phyloP scores from a whole-genome alignment of 2,329 filamentous ascomycete genomes.

The Dothiorella sarmentorum region DNA sequence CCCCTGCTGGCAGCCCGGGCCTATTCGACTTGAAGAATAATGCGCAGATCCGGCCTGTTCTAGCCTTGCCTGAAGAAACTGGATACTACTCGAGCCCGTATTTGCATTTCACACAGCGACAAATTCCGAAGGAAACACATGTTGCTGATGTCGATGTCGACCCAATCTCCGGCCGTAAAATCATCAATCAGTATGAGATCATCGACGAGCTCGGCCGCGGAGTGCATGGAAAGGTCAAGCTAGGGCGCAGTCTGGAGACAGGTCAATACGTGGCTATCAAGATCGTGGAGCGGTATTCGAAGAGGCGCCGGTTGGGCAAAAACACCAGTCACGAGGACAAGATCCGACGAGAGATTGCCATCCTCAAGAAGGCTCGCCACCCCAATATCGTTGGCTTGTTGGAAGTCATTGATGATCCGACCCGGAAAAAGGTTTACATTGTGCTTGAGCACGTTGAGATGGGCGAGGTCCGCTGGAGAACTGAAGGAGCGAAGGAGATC shows the following conservation, averaged over 20 bases:
- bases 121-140: slow-evolving; percentile 65
- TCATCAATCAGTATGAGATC: slow-evolving; percentile 97
- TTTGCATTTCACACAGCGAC: slow-evolving; percentile 48
- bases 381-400: slow-evolving; percentile 94
- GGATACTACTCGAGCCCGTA: slow-evolving; percentile 49
- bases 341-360: slow-evolving; percentile 94
- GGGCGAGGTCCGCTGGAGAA: slow-evolving; percentile 92
- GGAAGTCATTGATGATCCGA: slow-evolving; percentile 96
- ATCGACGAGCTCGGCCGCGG: slow-evolving; percentile 94
- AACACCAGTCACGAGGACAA: slow-evolving; percentile 70
- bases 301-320: slow-evolving; percentile 82
- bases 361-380: slow-evolving; percentile 95
- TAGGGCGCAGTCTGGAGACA: slow-evolving; percentile 75
- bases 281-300: slow-evolving; percentile 94
- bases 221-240: slow-evolving; percentile 96
- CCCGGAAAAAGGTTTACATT: slow-evolving; percentile 96
- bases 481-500: slow-evolving; percentile 79
- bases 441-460: slow-evolving; percentile 92
- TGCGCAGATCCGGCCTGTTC: slow-evolving; percentile 30
- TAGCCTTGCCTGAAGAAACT: slow-evolving; percentile 31
- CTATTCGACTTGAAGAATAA: slow-evolving; percentile 42
- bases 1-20: slow-evolving; percentile 46
- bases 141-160: slow-evolving; percentile 90
- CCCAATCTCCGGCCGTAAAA: slow-evolving; percentile 82
- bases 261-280: slow-evolving; percentile 90